phyloP scores from a whole-genome alignment of 768 basidiomycete genomes.

The Tricholoma hemisulphureum region DNA sequence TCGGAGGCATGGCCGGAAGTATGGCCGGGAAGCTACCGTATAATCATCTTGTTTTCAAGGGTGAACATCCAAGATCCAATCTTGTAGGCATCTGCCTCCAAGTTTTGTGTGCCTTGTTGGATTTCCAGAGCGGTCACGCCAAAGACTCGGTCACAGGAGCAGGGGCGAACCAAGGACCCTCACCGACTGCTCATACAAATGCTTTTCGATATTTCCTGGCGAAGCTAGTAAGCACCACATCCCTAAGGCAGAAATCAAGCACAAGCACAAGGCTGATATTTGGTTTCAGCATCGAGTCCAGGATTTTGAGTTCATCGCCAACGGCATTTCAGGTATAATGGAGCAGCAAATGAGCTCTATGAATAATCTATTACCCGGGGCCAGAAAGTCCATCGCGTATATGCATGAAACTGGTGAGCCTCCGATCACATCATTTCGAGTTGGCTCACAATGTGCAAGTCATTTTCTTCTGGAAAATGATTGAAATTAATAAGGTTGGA shows the following conservation, averaged over 20 bases:
- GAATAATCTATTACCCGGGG: slow-evolving; percentile 79
- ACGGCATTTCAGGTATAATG: slow-evolving; percentile 66
- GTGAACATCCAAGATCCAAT: slow-evolving; percentile 73
- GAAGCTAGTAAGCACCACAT: slow-evolving; percentile 62
- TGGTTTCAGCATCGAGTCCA: slow-evolving; percentile 73
- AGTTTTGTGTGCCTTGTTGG: slow-evolving; percentile 70
- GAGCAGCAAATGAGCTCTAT: slow-evolving; percentile 74
- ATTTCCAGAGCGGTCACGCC: slow-evolving; percentile 78
- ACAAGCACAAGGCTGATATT: slow-evolving; percentile 3
- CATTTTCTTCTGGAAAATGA: slow-evolving; percentile 84
- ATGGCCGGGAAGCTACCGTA: slow-evolving; percentile 82
- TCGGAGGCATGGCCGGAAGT: slow-evolving; percentile 70
- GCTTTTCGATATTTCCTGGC: slow-evolving; percentile 90
- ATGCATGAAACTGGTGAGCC: slow-evolving; percentile 78
- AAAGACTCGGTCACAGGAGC: slow-evolving; percentile 46
- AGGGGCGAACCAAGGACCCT: slow-evolving; percentile 42
- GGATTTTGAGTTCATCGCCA: slow-evolving; percentile 83
- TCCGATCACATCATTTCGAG: not conserved
- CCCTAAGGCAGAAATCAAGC: not conserved
- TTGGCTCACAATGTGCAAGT: slow-evolving; percentile 41
- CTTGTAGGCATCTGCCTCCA: slow-evolving; percentile 78
- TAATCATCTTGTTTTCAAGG: slow-evolving; percentile 87
- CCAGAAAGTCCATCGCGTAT: slow-evolving; percentile 79
- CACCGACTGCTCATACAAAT: slow-evolving; percentile 71
- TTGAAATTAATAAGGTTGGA: slow-evolving; percentile 88